Percentiles rank a stretch among this genome's conserved stretches.
phyloP scores from a whole-genome alignment of 805 yeast genomes.

The Saccharomycopsis lassenensis region DNA sequence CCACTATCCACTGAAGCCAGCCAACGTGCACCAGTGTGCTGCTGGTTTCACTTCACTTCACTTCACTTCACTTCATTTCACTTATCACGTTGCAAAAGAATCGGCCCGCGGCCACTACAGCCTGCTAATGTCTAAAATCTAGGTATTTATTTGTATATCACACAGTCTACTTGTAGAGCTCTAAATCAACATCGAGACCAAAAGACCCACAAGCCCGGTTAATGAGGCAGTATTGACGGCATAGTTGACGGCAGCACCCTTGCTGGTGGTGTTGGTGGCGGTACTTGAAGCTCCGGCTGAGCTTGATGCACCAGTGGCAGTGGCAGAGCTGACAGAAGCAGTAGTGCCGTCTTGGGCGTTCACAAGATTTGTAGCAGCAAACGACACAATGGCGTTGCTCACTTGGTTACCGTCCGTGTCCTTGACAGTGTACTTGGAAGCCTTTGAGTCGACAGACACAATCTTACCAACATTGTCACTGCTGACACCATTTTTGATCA shows the following conservation, averaged over 20 bases:
- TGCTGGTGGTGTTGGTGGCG: slow-evolving; percentile 18
- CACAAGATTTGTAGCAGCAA: slow-evolving; percentile 27
- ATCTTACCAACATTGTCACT: slow-evolving; percentile 35
- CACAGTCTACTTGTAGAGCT: too few relatives aligned
- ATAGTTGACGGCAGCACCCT: slow-evolving; percentile 21
- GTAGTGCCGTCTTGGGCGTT: slow-evolving; percentile 23
- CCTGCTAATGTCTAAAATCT: too few relatives aligned
- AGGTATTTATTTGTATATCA: too few relatives aligned
- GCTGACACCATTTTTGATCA: slow-evolving; percentile 40
- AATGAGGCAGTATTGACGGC: slow-evolving; percentile 3
- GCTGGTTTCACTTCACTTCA: too few relatives aligned
- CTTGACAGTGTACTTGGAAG: slow-evolving; percentile 31
- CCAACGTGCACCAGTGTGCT: too few relatives aligned
- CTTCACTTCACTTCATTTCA: too few relatives aligned
- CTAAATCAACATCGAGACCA: slow-evolving; percentile 12
- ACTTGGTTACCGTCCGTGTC: slow-evolving; percentile 27
- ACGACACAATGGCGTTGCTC: slow-evolving; percentile 28
- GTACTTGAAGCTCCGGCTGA: slow-evolving; percentile 18
- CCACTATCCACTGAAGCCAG: too few relatives aligned
- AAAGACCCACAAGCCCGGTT: slow-evolving; percentile 6
- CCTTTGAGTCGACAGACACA: slow-evolving; percentile 28
- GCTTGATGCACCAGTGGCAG: slow-evolving; percentile 17
- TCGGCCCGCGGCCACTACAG: too few relatives aligned
- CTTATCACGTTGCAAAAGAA: too few relatives aligned
- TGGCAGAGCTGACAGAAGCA: slow-evolving; percentile 15